Evolutionary conservation across 192 early-diverging fungal species (phyloP).

Genomic region (Paraglomus brasilianum): DNA sequence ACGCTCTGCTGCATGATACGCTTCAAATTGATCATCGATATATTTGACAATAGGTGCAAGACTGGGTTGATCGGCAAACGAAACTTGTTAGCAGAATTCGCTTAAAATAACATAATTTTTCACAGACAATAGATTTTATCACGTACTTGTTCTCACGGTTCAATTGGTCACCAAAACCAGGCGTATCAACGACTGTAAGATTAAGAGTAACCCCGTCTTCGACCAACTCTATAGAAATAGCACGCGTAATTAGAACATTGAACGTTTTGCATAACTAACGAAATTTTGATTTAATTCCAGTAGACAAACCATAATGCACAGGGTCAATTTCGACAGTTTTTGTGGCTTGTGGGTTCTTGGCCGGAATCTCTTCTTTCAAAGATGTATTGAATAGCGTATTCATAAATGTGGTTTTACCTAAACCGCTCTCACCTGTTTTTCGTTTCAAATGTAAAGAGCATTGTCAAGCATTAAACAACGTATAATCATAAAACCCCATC

Average conservation of each 20-base stretch:
- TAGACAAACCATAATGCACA: slow-evolving; percentile 68
- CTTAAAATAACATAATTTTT: neutral
- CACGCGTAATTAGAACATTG: slow-evolving; percentile 7
- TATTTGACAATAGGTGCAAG: slow-evolving; percentile 93
- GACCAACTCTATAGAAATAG: slow-evolving; percentile 69
- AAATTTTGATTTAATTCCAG: neutral
- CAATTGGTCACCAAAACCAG: slow-evolving; percentile 85
- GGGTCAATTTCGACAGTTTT: slow-evolving; percentile 89
- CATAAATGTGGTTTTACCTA: slow-evolving; percentile 99
- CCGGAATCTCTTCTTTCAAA: slow-evolving; percentile 74
- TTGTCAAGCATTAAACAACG: slow-evolving; percentile 11
- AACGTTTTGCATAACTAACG: neutral
- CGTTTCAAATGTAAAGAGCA: slow-evolving; percentile 15
- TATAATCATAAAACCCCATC: slow-evolving; percentile 8
- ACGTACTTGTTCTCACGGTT: slow-evolving; percentile 76
- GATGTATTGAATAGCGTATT: slow-evolving; percentile 98
- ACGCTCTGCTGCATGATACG: slow-evolving; percentile 83
- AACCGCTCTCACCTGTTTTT: slow-evolving; percentile 83
- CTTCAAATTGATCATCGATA: slow-evolving; percentile 94
- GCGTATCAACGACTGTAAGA: slow-evolving; percentile 89
- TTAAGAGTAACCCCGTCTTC: slow-evolving; percentile 88
- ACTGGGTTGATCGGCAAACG: slow-evolving; percentile 41
- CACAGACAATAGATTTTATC: neutral
- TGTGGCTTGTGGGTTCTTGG: slow-evolving; percentile 53
- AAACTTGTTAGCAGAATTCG: neutral